These are phyloP conservation scores for Periconia digitata DNA, from an alignment of 2,329 filamentous ascomycete species.

Conservation along the genomic window DNA sequence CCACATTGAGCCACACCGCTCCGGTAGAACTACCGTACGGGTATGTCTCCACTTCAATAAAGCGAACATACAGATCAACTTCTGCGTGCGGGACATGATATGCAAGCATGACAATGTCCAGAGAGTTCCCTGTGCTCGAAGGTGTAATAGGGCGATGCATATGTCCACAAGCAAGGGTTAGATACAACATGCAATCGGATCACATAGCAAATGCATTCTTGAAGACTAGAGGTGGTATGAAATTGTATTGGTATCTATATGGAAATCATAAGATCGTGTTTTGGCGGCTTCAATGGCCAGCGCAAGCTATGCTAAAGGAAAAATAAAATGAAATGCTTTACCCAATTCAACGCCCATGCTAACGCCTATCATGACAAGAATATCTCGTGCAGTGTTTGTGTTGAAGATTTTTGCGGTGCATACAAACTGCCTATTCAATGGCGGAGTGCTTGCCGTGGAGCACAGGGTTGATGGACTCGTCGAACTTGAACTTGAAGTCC, in stretches of 20 bases:
- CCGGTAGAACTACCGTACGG: no score
- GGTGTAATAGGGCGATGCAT: no score
- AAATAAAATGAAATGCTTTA: background rate
- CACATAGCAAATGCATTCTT: no score
- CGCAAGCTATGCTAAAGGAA: slow-evolving; percentile 9
- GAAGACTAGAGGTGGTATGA: no score
- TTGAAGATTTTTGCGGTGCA: background rate
- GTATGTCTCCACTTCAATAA: no score
- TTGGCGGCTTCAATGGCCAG: background rate
- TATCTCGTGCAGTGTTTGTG: background rate
- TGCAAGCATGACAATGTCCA: no score
- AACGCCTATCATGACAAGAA: slow-evolving; percentile 2
- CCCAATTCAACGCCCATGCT: background rate
- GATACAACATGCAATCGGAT: no score
- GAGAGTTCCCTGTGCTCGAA: no score
- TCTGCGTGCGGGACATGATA: no score
- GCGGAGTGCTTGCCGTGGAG: slow-evolving; percentile 58
- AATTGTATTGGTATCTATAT: slow-evolving; percentile 12
- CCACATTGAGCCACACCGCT: no score
- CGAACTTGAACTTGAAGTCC: slow-evolving; percentile 74
- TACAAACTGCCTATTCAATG: slow-evolving; percentile 57
- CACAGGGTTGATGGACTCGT: slow-evolving; percentile 70
- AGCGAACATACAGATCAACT: no score
- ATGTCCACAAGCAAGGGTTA: no score
- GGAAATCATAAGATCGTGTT: slow-evolving; percentile 9